Base-by-base conservation (phyloP, 2,329 filamentous ascomycete genomes). In the Colletotrichum incanum region DNA sequence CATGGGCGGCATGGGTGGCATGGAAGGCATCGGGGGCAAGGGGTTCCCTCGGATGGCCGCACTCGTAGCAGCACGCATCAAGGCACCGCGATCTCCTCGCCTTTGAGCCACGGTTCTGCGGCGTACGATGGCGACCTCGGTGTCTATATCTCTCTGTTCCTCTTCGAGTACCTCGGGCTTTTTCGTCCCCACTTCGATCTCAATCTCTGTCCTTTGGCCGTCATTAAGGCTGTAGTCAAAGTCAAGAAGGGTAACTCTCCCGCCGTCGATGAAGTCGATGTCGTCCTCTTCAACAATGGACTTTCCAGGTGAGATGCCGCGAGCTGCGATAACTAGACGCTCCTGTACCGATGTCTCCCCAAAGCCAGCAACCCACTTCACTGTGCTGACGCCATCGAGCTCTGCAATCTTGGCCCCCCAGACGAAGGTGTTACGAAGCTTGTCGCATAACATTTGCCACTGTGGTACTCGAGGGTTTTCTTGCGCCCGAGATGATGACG, bases 61-160 rank as follows among this genome's bases (percentile, higher is more conserved):
- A 9, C 82, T 84, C 2, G 89, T 87, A 12, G 86, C 82, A 31
- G 87, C 81, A 59, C 87, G 85, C 73, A 89, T 84, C 43, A 90
- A 78, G 67, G 84, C 83, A 60, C 81, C 80, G 71, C 87, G 81
- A 56, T 83, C 79, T 26, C 86, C 87, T 75, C 88, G 85, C 63
- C 87, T 88, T 76, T 92, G 90, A 45, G 92, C 88, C 20, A 93
- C 91, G 3, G 93, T 95, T 74, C 93, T 87, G 74, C 93, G 88
- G 75, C 93, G 89, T 62, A 94, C 93, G 76, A 96, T 90, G 74
- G 93, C 94, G 26, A 96, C 93, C 79, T 95, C 93, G 1, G 91
- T 90, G 68, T 92, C 93, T 69, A 96, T 85, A 76, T 94, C 93
- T 28, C 92, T 90, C 74, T 89, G 88, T 76, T 94, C 92, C 78